phyloP scores from a whole-genome alignment of 2,329 filamentous ascomycete genomes.

The Torrubiella hemipterigena region DNA sequence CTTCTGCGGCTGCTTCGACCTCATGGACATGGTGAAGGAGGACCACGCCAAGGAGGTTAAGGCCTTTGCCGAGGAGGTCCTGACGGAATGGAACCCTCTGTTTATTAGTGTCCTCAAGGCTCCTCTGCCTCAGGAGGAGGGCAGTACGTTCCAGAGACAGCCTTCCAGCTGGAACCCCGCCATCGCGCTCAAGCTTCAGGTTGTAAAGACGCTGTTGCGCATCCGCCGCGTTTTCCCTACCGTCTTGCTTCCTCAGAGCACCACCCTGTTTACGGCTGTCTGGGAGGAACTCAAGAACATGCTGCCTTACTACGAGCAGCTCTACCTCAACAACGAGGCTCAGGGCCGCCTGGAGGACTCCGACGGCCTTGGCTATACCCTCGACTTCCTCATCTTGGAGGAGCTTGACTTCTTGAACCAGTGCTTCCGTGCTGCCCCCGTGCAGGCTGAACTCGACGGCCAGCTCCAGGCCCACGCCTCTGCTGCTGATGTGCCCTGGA shows the following conservation, averaged over 20 bases:
- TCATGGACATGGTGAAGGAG: constrained; percentile 92
- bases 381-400: constrained; percentile 88
- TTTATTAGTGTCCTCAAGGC: constrained; percentile 70
- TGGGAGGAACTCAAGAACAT: constrained; percentile 79
- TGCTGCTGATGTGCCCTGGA: constrained; percentile 61
- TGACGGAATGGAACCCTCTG: constrained; percentile 80
- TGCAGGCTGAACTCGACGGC: constrained; percentile 77
- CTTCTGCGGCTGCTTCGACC: constrained; percentile 85
- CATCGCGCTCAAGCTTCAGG: constrained; percentile 81
- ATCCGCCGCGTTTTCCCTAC: constrained; percentile 74
- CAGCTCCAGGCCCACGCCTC: constrained; percentile 54
- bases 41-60: constrained; percentile 81
- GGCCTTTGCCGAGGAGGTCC: constrained; percentile 75
- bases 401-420: constrained; percentile 92
- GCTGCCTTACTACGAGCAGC: constrained; percentile 60
- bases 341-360: constrained; percentile 84
- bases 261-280: constrained; percentile 69
- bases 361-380: constrained; percentile 83
- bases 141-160: constrained; percentile 30
- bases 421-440: constrained; percentile 75
- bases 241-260: constrained; percentile 71
- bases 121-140: constrained; percentile 53
- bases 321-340: constrained; percentile 76
- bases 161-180: constrained; percentile 67
- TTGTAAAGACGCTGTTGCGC: constrained; percentile 88